Conservation (phyloP, 768 basidiomycete genomes). For the Rhodotorula graminis region DNA sequence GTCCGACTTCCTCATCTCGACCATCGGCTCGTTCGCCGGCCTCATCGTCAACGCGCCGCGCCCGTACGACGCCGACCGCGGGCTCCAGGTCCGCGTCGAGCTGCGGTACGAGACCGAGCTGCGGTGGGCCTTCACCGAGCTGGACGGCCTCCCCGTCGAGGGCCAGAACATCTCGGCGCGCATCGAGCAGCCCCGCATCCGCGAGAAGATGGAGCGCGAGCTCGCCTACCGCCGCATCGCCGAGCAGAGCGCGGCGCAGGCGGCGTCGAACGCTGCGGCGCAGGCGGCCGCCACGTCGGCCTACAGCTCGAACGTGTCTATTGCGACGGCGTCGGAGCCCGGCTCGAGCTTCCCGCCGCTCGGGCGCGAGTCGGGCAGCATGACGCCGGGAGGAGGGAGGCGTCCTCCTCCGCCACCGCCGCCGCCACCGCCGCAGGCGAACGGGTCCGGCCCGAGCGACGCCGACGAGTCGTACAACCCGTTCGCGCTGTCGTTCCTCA, state of each 20-base stretch:
- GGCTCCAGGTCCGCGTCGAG: constrained; percentile 11
- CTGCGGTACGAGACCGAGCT: constrained; percentile 29
- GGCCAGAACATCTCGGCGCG: neutral
- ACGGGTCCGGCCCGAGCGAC: neutral
- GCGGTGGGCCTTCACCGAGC: constrained; percentile 15
- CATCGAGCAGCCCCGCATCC: constrained; percentile 2
- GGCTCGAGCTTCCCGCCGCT: neutral
- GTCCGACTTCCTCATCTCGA: constrained; percentile 30
- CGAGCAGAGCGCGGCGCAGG: neutral
- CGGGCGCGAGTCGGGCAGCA: neutral
- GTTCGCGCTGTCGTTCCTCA: neutral
- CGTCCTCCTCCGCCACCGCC: neutral
- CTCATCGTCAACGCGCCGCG: constrained; percentile 4
- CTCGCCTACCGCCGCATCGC: neutral
- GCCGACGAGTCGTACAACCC: constrained; percentile 1
- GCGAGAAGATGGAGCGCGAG: constrained; percentile 10
- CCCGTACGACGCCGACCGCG: neutral
- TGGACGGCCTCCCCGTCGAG: constrained; percentile 5
- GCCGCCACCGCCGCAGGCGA: neutral
- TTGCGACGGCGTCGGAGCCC: neutral
- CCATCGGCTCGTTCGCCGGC: constrained; percentile 31
- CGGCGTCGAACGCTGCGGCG: neutral
- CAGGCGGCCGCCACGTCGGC: neutral
- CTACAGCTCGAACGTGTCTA: neutral
- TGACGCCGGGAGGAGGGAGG: neutral